These are phyloP conservation scores for Cyphellophora attinorum DNA, from an alignment of 2,329 filamentous ascomycete genomes.

Conservation along the genomic window DNA sequence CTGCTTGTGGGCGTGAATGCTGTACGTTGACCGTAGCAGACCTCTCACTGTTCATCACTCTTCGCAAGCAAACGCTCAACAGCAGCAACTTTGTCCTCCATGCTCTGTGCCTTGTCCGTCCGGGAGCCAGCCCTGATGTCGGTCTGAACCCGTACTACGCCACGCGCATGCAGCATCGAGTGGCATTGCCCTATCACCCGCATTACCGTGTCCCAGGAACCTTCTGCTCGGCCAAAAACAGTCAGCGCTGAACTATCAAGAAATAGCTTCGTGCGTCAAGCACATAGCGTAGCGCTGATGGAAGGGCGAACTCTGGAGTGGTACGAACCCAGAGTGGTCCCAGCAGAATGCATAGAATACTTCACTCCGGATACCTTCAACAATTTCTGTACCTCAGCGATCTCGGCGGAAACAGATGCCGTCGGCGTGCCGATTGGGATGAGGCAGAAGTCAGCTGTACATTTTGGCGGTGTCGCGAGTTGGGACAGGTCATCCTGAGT, in stretches of 20 bases:
- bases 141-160: constrained; percentile 75
- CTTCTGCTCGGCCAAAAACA: too few species aligned
- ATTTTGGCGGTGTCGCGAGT: constrained; percentile 55
- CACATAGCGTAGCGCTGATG: background rate
- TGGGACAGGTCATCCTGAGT: background rate
- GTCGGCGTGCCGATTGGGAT: constrained; percentile 77
- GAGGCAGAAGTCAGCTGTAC: constrained; percentile 84
- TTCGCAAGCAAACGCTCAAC: constrained; percentile 44
- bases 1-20: too few species aligned
- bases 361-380: constrained; percentile 71
- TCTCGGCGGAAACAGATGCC: constrained; percentile 68
- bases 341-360: constrained; percentile 86
- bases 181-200: constrained; percentile 78
- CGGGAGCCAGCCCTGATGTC: constrained; percentile 79
- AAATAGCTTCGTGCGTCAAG: background rate
- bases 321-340: constrained; percentile 75
- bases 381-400: constrained; percentile 80
- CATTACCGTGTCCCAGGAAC: constrained; percentile 83
- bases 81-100: constrained; percentile 65
- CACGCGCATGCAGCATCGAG: constrained; percentile 62
- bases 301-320: background rate
- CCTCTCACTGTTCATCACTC: too few species aligned
- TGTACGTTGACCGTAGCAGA: too few species aligned
- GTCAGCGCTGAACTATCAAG: background rate
- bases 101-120: constrained; percentile 76